Percentiles rank a stretch among this genome's conserved stretches.
These are phyloP conservation scores for Vachellia collinsii DNA, from an alignment of 306 rosid genomes.

Conservation along the genomic window DNA sequence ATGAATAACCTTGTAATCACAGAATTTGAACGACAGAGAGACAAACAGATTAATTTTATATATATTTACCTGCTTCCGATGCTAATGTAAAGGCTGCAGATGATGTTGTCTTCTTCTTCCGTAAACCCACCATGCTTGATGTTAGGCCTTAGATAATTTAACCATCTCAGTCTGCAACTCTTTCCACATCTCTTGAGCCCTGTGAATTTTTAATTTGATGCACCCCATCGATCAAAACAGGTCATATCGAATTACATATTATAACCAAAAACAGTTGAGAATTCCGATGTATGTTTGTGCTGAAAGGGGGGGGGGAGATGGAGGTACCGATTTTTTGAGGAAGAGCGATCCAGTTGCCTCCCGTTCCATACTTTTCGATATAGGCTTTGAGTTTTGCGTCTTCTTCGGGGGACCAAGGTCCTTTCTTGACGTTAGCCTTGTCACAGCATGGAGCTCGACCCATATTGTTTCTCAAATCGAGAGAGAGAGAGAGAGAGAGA, in stretches of 20 bases:
- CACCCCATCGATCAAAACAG: constrained; percentile 11
- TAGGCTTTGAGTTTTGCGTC: constrained; percentile 39
- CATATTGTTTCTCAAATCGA: constrained; percentile 34
- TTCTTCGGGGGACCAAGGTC: constrained; percentile 43
- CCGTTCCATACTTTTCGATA: constrained; percentile 37
- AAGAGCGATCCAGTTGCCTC: constrained; percentile 43
- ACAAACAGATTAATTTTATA: neutral
- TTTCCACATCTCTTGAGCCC: constrained; percentile 99
- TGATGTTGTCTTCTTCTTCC: constrained; percentile 97
- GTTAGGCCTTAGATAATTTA: constrained; percentile 93
- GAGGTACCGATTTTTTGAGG: constrained; percentile 44
- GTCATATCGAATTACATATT: neutral
- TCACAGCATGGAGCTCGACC: constrained; percentile 50
- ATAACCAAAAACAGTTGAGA: neutral
- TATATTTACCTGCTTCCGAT: constrained; percentile 89
- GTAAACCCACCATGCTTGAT: constrained; percentile 99
- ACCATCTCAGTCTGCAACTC: constrained; percentile 94
- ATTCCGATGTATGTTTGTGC: neutral
- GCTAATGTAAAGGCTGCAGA: constrained; percentile 94
- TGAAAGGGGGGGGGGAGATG: too few relatives aligned
- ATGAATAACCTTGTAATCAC: neutral
- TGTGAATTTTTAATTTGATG: constrained; percentile 27
- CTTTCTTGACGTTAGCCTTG: constrained; percentile 47
- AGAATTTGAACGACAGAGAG: neutral
- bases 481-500: neutral